Percentiles rank a stretch among this genome's conserved stretches.
These are phyloP conservation scores for Populus nigra DNA, from an alignment of 345 rosid species.

Conservation along the genomic window DNA sequence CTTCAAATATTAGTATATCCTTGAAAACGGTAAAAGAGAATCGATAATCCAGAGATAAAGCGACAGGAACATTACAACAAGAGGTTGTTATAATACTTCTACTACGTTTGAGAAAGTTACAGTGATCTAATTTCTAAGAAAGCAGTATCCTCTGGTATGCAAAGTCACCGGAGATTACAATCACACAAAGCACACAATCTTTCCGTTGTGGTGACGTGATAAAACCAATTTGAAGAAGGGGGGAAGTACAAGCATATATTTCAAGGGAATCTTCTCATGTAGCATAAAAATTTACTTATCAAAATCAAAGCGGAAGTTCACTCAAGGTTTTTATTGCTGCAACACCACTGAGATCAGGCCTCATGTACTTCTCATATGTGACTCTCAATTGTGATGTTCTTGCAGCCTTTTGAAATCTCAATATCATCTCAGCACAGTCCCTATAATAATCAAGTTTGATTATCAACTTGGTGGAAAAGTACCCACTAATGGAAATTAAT, in stretches of 20 bases:
- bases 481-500: not conserved
- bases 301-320: conserved; percentile 33
- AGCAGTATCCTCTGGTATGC: not conserved
- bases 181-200: not conserved
- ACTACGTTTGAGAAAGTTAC: not conserved
- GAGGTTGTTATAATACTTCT: not conserved
- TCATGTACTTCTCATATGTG: conserved; percentile 67
- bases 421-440: conserved; percentile 78
- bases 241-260: not conserved
- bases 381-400: conserved; percentile 55
- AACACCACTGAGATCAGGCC: conserved; percentile 42
- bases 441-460: conserved; percentile 31
- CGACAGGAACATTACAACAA: not conserved
- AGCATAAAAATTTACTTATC: not conserved
- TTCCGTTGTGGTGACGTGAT: not conserved
- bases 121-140: not conserved
- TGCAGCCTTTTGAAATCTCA: conserved; percentile 70
- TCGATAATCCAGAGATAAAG: not conserved
- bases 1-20: not conserved
- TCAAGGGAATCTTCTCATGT: not conserved
- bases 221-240: not conserved
- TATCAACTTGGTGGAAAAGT: not conserved
- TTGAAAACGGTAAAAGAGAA: not conserved
- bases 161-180: not conserved
- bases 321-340: conserved; percentile 65